Evolutionary conservation across 2,329 filamentous ascomycete species (phyloP), one percentile per base, ranked within the genome.

Genomic region (Xylariomycetidae sp.): DNA sequence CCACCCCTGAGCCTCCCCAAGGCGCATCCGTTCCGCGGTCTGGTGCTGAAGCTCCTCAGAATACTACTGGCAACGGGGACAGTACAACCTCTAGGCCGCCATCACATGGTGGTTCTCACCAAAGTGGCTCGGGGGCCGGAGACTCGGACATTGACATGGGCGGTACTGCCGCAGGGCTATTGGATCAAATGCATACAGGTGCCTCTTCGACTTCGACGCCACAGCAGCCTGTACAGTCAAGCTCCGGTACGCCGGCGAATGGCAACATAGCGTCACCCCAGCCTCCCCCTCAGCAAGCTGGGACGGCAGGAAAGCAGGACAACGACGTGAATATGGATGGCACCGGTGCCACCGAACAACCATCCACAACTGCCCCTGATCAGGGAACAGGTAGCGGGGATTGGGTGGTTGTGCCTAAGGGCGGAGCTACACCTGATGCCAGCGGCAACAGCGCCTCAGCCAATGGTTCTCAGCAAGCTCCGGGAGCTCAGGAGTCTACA

Each of bases 361-460:
- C 59, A 8, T 53, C 54, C 25, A 55, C 26, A 57, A 68, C 67
- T 13, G 67, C 71, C 10, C 60, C 67, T 9, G 67, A 70, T 34
- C 66, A 72, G 35, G 65, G 64, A 4, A 68, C 68, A 1, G 71
- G 65, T 14, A 68, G 63, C 34, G 79, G 74, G 19, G 84, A 88
- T 43, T 88, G 83, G 83, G 79, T 87, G 4, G 79, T 88, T 37
- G 76, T 88, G 19, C 75, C 79, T 35, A 80, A 82, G 43, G 76
- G 74, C 29, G 71, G 68, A 16, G 62, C 62, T 25, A 68, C 63
- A 46, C 60, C 63, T 23, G 59, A 63, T 26, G 54, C 56, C 24
- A 54, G 47, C 19, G 32, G 42, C 31, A 44, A 49, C 35, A 23
- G 33, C 14, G 35, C 45, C n/a, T 35, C 46, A 10, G 39, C 32